These are phyloP conservation scores for Mycena metata DNA, from an alignment of 768 basidiomycete species.

Conservation along the genomic window DNA sequence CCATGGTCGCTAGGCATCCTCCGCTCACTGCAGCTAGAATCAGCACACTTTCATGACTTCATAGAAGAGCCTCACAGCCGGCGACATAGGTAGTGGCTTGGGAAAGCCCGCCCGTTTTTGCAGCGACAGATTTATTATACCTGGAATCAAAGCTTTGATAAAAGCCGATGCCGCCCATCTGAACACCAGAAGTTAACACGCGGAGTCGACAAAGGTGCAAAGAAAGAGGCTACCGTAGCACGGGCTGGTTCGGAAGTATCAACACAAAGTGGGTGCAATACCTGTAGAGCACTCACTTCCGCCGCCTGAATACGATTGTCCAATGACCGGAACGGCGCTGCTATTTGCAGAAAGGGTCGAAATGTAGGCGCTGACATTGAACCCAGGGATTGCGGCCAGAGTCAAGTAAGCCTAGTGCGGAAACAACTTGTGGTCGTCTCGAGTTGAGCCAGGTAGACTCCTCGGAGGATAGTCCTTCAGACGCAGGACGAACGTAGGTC, in stretches of 20 bases:
- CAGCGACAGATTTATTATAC: conserved; percentile 19
- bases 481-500: conserved; percentile 23
- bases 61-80: conserved; percentile 17
- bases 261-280: background rate
- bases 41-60: conserved; percentile 5
- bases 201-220: background rate
- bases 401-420: conserved; percentile 23
- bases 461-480: conserved; percentile 20
- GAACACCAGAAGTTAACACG: background rate
- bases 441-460: conserved; percentile 24
- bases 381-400: conserved; percentile 25
- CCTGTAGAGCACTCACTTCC: conserved; percentile 14
- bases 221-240: conserved; percentile 7
- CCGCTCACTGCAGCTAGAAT: conserved; percentile 22
- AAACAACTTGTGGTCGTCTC: conserved; percentile 24
- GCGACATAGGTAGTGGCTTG: conserved; percentile 27
- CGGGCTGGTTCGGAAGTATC: conserved; percentile 4
- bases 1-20: conserved; percentile 19
- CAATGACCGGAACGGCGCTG: conserved; percentile 24
- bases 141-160: conserved; percentile 31
- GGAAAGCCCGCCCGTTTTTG: conserved; percentile 21
- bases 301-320: conserved; percentile 26
- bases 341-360: conserved; percentile 20
- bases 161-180: conserved; percentile 22
- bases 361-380: conserved; percentile 20